Evolutionary conservation across 2,329 filamentous ascomycete species (phyloP), one percentile per base, ranked within the genome.

Genomic region (Chrysosporium keratinophilum): DNA sequence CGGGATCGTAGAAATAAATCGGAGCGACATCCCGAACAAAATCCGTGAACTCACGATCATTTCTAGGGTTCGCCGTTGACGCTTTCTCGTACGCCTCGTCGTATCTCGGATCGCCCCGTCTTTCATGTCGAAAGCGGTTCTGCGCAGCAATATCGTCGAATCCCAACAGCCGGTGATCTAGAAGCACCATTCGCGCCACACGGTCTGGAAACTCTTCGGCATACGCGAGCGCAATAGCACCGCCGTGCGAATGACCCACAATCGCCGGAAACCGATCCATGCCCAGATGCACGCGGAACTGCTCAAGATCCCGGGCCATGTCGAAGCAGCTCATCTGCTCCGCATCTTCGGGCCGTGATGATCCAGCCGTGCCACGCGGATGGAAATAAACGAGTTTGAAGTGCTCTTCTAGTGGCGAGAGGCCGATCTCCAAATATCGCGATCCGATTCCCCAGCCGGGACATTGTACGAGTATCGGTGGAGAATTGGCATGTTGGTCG

Each of bases 211-310:
- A 62, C 17, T 50, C 48, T 54, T 64, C 60, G 6, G 63, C 63
- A 37, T 65, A 66, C 3, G 56, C 61, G 5, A 65, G 55, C 5
- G 56, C 63, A n/a, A 66, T 61, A 1, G 60, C 58, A 1, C 63
- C 64, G 23, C 64, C 63, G 49, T 64, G 60, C 6, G 62, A 65
- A 35, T 65, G 64, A 23, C 63, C 61, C 1, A 62, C 45, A 9
- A 65, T 33, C 5, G 58, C 43, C 5, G 60, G 52, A 14, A 62
- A 58, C 4, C 54, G 47, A 3, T 61, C 59, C 1, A 64, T 47
- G 1, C 52, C 45, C 1, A 66, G 57, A 47, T 65, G 55, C 7
- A 34, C 20, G 20, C 64, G 63, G 10, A 65, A 59, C 3, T 57
- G 52, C 34, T 66, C 63, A 7, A 66, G 56, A 42, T 65, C 64